phyloP scores from a whole-genome alignment of 305 asterid species.

The Fraxinus latifolia region DNA sequence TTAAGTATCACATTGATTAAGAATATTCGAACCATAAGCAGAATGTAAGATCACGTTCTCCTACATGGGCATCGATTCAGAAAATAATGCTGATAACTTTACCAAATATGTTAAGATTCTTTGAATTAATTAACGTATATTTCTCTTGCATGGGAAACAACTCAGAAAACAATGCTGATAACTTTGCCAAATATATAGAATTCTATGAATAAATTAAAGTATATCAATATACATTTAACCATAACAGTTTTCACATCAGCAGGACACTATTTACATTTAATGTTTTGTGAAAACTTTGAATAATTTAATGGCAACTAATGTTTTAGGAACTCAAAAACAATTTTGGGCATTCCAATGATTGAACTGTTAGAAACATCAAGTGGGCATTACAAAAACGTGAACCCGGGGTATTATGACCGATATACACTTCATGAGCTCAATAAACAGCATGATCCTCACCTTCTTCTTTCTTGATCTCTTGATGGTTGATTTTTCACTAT shows the following conservation, averaged over 20 bases:
- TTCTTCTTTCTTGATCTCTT: constrained; percentile 76
- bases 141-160: neutral
- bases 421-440: neutral
- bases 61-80: neutral
- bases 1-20: neutral
- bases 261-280: neutral
- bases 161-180: neutral
- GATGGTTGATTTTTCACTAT: constrained; percentile 41
- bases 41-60: neutral
- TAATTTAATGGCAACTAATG: neutral
- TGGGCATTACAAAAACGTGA: neutral
- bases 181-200: neutral
- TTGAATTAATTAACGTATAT: neutral
- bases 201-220: neutral
- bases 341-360: neutral
- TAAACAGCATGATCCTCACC: constrained; percentile 37
- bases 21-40: neutral
- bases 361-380: neutral
- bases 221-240: neutral
- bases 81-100: neutral
- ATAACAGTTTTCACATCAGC: neutral
- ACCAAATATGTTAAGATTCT: neutral
- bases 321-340: neutral
- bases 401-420: neutral
- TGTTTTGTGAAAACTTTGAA: neutral